Base-by-base conservation (phyloP, 371 early-diverging fungal species). In the Lichtheimia ramosa region DNA sequence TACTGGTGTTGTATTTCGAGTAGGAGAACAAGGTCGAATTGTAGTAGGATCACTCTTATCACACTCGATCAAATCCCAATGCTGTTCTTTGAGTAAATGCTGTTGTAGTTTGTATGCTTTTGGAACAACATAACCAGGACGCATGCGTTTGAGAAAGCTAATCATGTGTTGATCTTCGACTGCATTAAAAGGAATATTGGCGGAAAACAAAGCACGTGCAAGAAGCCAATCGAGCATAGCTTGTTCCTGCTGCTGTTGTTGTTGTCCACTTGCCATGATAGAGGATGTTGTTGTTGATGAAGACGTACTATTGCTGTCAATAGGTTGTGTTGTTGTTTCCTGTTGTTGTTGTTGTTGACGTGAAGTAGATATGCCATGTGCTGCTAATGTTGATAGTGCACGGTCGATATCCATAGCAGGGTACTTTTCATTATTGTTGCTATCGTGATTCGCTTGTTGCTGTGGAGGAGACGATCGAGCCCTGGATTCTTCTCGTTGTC, bases 171-270 rank as follows among this genome's bases (percentile, higher is more conserved):
- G 77, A 43, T 76, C 48, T 39, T 76, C 71, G 8, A 76, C 65
- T 0, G 62, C 60, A 12, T 62, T 66, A 16, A 73, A 65, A 0
- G 73, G 60, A 20, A 73, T 67, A 43, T 66, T 62, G 24, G 73
- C 68, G 3, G 77, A 64, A 50, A 70, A 76, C 23, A 76, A 59
- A 1, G 77, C 77, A 20, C 77, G 73, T 3, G 77, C 73, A 13
- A 76, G 65, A 13, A 65, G 61, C 56, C 69, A 68, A 54, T 76
- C 77, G 8, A 76, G 50, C 23, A 41, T 20, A 0, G 51, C 14
- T 23, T 46, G 43, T 39, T 56, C 12, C 15, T 21, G 34, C 10
- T 40, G 58, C 56, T 43, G 24, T 27, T 16, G 27, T 24, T 55
- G 41, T 15, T 34, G 34, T 34, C 20, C 14, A 51, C 28, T 24